Conservation (phyloP, 352 stramenopile genomes). For the Globisporangium irregulare region DNA sequence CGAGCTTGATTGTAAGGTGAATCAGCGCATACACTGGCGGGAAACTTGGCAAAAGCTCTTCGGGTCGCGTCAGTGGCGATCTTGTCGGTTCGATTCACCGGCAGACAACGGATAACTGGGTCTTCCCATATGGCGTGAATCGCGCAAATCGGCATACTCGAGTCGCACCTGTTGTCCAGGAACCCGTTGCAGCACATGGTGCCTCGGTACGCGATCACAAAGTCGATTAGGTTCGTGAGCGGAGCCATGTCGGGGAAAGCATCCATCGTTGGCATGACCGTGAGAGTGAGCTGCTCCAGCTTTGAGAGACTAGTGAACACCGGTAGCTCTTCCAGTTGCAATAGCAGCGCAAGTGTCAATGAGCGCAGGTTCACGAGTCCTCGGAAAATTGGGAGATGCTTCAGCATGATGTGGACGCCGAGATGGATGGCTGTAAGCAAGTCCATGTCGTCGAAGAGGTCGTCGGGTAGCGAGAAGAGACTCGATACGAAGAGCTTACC, state of each 20-base stretch:
- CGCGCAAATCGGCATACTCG: slow-evolving; percentile 7
- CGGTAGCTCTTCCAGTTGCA: not conserved
- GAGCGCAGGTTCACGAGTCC: slow-evolving; percentile 4
- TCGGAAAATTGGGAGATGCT: not conserved
- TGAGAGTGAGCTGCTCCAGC: not conserved
- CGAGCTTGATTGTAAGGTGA: too few relatives aligned
- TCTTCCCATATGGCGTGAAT: not conserved
- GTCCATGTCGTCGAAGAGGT: not conserved
- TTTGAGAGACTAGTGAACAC: not conserved
- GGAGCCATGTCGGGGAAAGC: slow-evolving; percentile 12
- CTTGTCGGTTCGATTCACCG: slow-evolving; percentile 7
- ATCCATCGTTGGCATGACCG: not conserved
- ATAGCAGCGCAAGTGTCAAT: not conserved
- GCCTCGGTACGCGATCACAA: not conserved
- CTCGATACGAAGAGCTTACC: not conserved
- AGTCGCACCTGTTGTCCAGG: slow-evolving; percentile 10
- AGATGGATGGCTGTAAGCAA: not conserved
- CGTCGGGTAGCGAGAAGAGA: not conserved
- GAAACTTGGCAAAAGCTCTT: not conserved
- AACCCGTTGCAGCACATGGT: slow-evolving; percentile 23
- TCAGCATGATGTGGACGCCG: not conserved
- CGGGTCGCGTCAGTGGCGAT: slow-evolving; percentile 3
- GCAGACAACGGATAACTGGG: not conserved
- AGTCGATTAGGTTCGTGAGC: not conserved
- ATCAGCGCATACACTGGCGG: too few relatives aligned